These are phyloP conservation scores for Theobroma cacao DNA, from an alignment of 345 rosid genomes.

Conservation along the genomic window DNA sequence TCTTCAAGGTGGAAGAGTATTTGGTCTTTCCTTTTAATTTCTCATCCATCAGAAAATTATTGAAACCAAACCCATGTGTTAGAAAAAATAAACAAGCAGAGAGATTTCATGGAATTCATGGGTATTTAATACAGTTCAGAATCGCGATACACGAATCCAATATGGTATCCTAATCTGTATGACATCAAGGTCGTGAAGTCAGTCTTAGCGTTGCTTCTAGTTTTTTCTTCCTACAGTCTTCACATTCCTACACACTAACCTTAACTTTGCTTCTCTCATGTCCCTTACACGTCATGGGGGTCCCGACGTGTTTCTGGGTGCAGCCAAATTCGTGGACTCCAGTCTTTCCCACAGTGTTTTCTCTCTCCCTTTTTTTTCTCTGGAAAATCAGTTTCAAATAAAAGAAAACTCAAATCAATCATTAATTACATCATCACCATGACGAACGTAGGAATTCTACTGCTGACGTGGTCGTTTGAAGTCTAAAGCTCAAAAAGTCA, in stretches of 20 bases:
- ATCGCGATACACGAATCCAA: constrained; percentile 6
- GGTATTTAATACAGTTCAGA: neutral
- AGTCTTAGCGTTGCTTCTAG: neutral
- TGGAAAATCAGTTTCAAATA: neutral
- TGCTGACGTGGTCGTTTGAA: neutral
- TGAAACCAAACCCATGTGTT: neutral
- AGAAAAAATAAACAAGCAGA: neutral
- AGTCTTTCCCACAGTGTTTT: neutral
- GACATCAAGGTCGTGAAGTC: constrained; percentile 6
- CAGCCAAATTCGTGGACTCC: neutral
- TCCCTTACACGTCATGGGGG: too few species aligned
- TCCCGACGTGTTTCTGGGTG: neutral
- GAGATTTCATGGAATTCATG: neutral
- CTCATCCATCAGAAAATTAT: neutral
- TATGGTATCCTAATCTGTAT: neutral
- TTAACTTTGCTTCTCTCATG: neutral
- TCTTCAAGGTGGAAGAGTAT: neutral
- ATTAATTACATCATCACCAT: neutral
- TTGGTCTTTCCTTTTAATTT: neutral
- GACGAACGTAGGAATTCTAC: neutral
- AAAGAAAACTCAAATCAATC: neutral
- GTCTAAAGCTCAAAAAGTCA: neutral
- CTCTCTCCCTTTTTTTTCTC: neutral
- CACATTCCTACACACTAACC: neutral
- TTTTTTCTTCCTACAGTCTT: neutral